Percentiles rank a stretch among this genome's conserved stretches.
phyloP scores from a whole-genome alignment of 208 protist species.

The Leishmania arabica region DNA sequence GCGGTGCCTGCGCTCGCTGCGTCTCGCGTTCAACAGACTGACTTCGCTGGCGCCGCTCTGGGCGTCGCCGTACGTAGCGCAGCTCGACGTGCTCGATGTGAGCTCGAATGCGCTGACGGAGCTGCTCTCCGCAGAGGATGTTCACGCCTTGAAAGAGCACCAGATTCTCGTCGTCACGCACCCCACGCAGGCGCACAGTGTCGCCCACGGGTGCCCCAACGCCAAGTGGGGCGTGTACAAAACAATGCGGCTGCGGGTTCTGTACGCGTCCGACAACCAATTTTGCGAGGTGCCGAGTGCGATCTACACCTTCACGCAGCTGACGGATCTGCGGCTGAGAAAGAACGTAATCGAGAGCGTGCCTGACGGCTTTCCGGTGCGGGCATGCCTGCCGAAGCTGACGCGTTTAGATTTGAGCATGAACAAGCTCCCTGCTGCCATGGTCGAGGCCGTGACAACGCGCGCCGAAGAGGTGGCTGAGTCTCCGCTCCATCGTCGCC shows the following conservation, averaged over 20 bases:
- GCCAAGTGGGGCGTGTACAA: conserved; percentile 9
- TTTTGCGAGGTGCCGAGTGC: conserved; percentile 29
- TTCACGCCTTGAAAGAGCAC: conserved; percentile 18
- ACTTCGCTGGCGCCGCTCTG: conserved; percentile 56
- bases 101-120: conserved; percentile 49
- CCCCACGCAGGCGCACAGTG: conserved; percentile 14
- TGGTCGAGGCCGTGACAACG: conserved; percentile 8
- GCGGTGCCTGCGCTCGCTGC: conserved; percentile 46
- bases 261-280: conserved; percentile 54
- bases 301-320: conserved; percentile 32
- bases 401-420: conserved; percentile 31
- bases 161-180: conserved; percentile 16
- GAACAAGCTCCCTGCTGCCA: conserved; percentile 18
- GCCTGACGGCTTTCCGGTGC: conserved; percentile 27
- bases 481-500: neutral
- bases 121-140: conserved; percentile 34
- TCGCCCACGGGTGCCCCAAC: conserved; percentile 6
- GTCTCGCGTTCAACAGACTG: conserved; percentile 59
- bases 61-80: conserved; percentile 28
- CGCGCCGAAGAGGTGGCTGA: conserved; percentile 4
- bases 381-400: conserved; percentile 14
- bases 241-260: conserved; percentile 39
- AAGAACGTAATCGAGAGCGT: conserved; percentile 22
- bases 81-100: conserved; percentile 69
- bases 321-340: conserved; percentile 46